A percentile compares a stretch with the other conserved stretches of the same genome.
phyloP scores from a whole-genome alignment of 345 rosid genomes.

The Salix koriyanagi region DNA sequence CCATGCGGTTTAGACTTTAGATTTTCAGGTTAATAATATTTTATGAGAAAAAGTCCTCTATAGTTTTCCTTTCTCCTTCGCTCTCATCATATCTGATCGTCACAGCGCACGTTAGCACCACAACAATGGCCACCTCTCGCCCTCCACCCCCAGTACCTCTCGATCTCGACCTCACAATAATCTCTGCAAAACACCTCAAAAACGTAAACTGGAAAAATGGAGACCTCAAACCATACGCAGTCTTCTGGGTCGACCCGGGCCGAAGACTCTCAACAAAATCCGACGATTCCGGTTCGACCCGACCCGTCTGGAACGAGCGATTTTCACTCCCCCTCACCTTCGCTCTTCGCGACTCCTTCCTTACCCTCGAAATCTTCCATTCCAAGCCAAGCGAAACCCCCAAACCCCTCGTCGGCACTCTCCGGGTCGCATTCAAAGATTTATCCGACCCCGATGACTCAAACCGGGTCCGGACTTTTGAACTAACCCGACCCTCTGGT shows the following conservation, averaged over 20 bases:
- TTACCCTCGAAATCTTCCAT: conserved; percentile 55
- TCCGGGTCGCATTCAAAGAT: conserved; percentile 31
- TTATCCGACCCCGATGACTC: conserved; percentile 25
- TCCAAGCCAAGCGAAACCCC: conserved; percentile 48
- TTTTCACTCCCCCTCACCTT: conserved; percentile 32
- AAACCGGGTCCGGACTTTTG: conserved; percentile 23
- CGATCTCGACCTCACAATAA: conserved; percentile 47
- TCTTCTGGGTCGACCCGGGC: conserved; percentile 47
- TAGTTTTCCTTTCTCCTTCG: background rate
- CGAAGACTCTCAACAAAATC: conserved; percentile 37
- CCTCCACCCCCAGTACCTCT: conserved; percentile 20
- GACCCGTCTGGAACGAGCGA: conserved; percentile 46
- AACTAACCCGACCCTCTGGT: conserved; percentile 50
- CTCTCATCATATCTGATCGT: background rate
- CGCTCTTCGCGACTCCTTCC: conserved; percentile 24
- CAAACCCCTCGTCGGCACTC: conserved; percentile 51
- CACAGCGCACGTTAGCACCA: conserved; percentile 10
- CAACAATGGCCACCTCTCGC: conserved; percentile 32
- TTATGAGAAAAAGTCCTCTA: too few relatives aligned
- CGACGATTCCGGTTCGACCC: conserved; percentile 37
- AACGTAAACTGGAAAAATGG: conserved; percentile 60
- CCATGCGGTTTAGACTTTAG: too few relatives aligned
- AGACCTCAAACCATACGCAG: conserved; percentile 46
- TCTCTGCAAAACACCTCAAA: conserved; percentile 58
- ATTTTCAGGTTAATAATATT: too few relatives aligned